These are phyloP conservation scores for Oryza punctata DNA, from an alignment of 176 grass and related monocot species.

Conservation along the genomic window DNA sequence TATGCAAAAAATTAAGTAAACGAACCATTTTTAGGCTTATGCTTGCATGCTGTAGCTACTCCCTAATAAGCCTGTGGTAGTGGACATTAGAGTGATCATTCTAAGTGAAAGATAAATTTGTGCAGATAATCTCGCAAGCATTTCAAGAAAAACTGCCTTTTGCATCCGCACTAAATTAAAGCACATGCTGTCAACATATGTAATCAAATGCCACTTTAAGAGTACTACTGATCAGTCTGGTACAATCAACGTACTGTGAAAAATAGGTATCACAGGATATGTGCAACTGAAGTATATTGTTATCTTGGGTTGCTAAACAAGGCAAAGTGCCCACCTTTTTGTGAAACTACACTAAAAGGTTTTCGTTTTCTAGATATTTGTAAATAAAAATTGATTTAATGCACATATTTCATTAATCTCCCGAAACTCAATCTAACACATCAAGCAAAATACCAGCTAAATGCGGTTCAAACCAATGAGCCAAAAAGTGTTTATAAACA, in stretches of 20 bases:
- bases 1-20: neutral
- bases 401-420: no score
- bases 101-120: neutral
- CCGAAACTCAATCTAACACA: no score
- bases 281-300: no score
- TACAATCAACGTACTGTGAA: neutral
- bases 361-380: no score
- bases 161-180: neutral
- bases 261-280: neutral
- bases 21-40: neutral
- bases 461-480: no score
- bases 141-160: neutral
- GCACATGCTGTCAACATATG: neutral
- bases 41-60: neutral
- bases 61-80: neutral
- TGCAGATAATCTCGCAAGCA: neutral
- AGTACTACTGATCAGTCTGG: neutral
- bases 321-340: no score
- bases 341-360: no score
- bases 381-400: no score
- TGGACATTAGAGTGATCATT: neutral
- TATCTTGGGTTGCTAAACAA: no score
- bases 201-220: constrained; percentile 9
- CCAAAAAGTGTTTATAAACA: no score
- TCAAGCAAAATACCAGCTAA: no score